Conservation (phyloP, 2,329 filamentous ascomycete species). For the Penicillium palitans region DNA sequence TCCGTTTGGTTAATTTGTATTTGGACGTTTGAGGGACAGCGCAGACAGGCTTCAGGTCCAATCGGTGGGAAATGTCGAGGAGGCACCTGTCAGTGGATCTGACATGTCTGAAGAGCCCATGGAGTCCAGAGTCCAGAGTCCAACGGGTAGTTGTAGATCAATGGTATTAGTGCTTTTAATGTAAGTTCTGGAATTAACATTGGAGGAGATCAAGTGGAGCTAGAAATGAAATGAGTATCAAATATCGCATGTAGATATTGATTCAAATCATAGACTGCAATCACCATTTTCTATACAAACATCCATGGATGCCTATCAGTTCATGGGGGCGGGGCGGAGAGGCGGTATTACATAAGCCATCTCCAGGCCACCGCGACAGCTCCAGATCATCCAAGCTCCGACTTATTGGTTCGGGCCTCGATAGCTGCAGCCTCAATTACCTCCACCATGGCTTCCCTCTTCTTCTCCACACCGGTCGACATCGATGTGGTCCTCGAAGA, state of each 20-base stretch:
- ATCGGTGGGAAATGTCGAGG: background rate
- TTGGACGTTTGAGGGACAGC: background rate
- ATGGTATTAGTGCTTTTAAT: background rate
- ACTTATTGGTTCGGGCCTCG: conserved; percentile 11
- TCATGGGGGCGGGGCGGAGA: background rate
- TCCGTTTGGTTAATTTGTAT: background rate
- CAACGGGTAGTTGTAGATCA: conserved; percentile 2
- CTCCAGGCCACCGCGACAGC: conserved; percentile 23
- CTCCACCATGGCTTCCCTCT: conserved; percentile 84
- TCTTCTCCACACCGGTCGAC: conserved; percentile 97
- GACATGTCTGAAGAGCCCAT: conserved; percentile 1
- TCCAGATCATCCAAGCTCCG: conserved; percentile 22
- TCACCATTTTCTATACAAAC: background rate
- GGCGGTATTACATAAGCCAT: conserved; percentile 11
- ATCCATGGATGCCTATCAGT: background rate
- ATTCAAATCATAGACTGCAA: background rate
- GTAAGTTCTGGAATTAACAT: background rate
- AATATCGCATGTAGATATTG: background rate
- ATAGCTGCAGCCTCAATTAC: conserved; percentile 11
- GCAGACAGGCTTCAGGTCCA: background rate
- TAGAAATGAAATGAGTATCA: background rate
- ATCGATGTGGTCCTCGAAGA: conserved; percentile 98
- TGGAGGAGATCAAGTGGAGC: background rate
- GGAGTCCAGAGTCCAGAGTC: background rate
- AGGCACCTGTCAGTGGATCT: background rate